Conservation (phyloP, 2,329 filamentous ascomycete species). For the Cladosporium oxysporum region DNA sequence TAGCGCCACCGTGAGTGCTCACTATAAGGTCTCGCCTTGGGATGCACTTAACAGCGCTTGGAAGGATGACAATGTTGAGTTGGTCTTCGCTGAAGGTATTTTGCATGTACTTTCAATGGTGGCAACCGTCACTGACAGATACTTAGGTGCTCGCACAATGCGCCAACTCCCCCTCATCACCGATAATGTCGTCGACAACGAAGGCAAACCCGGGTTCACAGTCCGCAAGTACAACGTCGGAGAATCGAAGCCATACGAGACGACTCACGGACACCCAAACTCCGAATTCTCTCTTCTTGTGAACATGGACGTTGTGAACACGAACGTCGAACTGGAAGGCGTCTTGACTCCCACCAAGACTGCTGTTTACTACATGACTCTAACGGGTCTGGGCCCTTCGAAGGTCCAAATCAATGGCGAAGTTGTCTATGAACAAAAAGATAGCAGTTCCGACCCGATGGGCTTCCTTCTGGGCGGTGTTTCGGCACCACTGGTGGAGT, state of each 20-base stretch:
- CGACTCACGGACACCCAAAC: not conserved
- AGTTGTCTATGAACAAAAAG: conserved; percentile 6
- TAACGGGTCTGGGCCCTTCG: conserved; percentile 5
- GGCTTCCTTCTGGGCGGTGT: conserved; percentile 10
- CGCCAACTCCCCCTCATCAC: conserved; percentile 11
- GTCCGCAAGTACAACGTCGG: conserved; percentile 15
- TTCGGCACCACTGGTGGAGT: not conserved
- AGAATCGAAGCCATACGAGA: not conserved
- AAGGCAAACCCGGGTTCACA: conserved; percentile 13
- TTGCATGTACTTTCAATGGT: not conserved
- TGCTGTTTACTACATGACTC: conserved; percentile 1
- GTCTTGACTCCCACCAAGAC: not conserved
- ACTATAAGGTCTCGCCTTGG: conserved; percentile 9
- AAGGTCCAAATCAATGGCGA: conserved; percentile 10
- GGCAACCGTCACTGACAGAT: not conserved
- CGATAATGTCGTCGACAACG: conserved; percentile 2
- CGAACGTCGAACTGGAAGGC: conserved; percentile 6
- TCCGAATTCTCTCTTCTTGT: not conserved
- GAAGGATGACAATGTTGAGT: conserved; percentile 9
- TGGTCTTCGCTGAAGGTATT: conserved; percentile 11
- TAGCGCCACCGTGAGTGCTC: conserved; percentile 4
- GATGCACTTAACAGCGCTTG: not conserved
- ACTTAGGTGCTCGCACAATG: not conserved
- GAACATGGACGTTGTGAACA: not conserved
- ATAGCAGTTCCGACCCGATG: conserved; percentile 1